These are phyloP conservation scores for Botrytis medusae DNA, from an alignment of 2,329 filamentous ascomycete genomes.

Conservation along the genomic window DNA sequence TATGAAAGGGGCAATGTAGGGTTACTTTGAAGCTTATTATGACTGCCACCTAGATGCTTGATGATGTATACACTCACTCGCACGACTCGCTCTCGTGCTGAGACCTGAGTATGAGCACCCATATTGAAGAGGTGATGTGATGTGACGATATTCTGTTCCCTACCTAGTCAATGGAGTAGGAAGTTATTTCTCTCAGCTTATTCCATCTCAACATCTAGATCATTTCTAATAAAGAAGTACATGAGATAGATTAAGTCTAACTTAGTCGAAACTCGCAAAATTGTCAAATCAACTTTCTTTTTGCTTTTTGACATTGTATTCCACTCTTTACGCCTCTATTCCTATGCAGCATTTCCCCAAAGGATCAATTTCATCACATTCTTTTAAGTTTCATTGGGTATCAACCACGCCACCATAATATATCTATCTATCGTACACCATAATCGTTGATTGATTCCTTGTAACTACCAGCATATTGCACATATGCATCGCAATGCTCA, in stretches of 20 bases:
- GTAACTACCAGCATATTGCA: neutral
- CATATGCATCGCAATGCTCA: conserved; percentile 4
- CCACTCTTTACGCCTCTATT: neutral
- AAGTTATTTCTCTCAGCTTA: neutral
- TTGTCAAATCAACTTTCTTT: neutral
- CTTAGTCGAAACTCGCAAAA: conserved; percentile 2
- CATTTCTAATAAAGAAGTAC: neutral
- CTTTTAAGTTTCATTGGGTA: neutral
- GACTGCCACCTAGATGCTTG: neutral
- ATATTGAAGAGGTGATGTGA: neutral
- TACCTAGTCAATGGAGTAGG: neutral
- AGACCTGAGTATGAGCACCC: neutral
- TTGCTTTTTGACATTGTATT: neutral
- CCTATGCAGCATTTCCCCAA: neutral
- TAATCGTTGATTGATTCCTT: neutral
- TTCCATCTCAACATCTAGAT: neutral
- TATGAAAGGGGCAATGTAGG: neutral
- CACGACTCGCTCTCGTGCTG: neutral
- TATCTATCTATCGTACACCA: neutral
- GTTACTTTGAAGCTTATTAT: conserved; percentile 12
- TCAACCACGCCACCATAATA: neutral
- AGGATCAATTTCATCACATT: neutral
- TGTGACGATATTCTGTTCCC: neutral
- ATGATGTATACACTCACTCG: neutral
- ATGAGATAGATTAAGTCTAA: neutral